Evolutionary conservation across 164 flowering plant species (phyloP).

Genomic region (Magnolia changhungtana): DNA sequence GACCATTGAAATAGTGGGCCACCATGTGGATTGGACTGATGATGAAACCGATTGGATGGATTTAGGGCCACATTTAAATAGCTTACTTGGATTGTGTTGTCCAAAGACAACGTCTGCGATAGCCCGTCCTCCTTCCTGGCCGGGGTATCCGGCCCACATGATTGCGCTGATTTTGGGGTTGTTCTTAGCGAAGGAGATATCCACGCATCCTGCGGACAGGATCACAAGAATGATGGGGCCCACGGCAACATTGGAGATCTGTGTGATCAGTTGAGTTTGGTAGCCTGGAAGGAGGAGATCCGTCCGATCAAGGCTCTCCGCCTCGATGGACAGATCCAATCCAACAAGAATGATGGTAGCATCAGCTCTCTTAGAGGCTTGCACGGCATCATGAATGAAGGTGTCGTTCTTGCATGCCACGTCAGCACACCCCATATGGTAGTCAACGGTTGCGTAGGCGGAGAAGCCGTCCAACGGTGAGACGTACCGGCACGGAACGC

Average conservation of each 20-base stretch:
- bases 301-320: constrained; percentile 45
- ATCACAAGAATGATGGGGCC: constrained; percentile 63
- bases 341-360: constrained; percentile 67
- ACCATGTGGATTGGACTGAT: too few species aligned
- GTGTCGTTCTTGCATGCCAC: constrained; percentile 41
- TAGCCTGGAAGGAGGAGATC: constrained; percentile 62
- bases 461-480: background rate
- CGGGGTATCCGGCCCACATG: constrained; percentile 82
- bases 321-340: constrained; percentile 61
- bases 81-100: constrained; percentile 29
- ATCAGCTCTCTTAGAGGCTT: constrained; percentile 54
- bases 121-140: constrained; percentile 74
- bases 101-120: constrained; percentile 60
- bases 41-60: background rate
- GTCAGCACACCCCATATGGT: constrained; percentile 16
- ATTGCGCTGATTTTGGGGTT: constrained; percentile 60
- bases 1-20: background rate
- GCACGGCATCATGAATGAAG: constrained; percentile 43
- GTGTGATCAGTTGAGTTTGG: constrained; percentile 57
- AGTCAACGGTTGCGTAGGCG: background rate
- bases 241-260: constrained; percentile 51
- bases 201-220: constrained; percentile 70
- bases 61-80: background rate
- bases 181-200: constrained; percentile 62
- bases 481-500: constrained; percentile 20